A percentile compares a stretch with the other conserved stretches of the same genome.
These are phyloP conservation scores for Mortierella sp. DNA, from an alignment of 371 early-diverging fungal species.

Conservation along the genomic window DNA sequence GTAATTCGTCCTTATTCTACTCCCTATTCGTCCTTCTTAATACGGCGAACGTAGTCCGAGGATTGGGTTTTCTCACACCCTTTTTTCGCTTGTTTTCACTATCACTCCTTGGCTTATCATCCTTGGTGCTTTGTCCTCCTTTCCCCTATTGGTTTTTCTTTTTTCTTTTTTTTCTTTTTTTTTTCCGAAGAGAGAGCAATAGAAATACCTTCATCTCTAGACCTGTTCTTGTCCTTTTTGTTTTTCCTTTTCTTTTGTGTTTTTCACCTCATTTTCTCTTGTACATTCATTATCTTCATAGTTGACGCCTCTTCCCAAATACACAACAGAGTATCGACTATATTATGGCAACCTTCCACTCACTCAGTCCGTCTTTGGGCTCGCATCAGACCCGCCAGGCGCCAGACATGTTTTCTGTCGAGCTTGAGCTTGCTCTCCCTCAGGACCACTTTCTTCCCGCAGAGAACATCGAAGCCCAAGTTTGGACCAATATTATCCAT, in stretches of 20 bases:
- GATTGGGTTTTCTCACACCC: slow-evolving; percentile 11
- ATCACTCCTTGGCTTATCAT: neutral
- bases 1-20: no score
- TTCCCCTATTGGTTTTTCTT: neutral
- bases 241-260: neutral
- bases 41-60: neutral
- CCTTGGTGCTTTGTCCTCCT: neutral
- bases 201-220: slow-evolving; percentile 4
- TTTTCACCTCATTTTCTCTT: neutral
- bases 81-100: neutral
- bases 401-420: slow-evolving; percentile 38
- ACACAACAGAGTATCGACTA: neutral
- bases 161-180: neutral
- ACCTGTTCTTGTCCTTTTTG: neutral
- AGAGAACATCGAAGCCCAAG: slow-evolving; percentile 38
- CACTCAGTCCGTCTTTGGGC: slow-evolving; percentile 39
- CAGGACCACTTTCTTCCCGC: slow-evolving; percentile 51
- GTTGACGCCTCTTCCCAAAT: neutral
- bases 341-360: slow-evolving; percentile 45
- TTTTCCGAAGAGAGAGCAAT: slow-evolving; percentile 2
- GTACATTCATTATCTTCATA: neutral
- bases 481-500: slow-evolving; percentile 54
- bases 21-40: slow-evolving; percentile 1
- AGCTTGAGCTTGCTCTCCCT: slow-evolving; percentile 33
- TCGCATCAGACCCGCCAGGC: slow-evolving; percentile 34